phyloP scores from a whole-genome alignment of 1,284 basidiomycete species.

The Ceratobasidium sp. region DNA sequence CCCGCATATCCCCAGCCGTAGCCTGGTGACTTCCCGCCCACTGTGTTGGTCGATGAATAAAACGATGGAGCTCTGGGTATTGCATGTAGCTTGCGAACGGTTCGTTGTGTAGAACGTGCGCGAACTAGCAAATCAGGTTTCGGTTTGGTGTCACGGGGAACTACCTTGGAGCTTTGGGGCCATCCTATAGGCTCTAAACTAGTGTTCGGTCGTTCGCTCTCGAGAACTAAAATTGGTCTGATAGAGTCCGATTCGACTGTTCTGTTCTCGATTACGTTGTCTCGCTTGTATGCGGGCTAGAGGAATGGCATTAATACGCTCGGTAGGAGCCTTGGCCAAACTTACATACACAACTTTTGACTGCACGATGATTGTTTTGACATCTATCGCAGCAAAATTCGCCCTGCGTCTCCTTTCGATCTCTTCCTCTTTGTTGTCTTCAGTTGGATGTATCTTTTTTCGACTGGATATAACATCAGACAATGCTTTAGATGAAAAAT shows the following conservation, averaged over 20 bases:
- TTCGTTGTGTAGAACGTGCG: neutral
- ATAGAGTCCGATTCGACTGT: neutral
- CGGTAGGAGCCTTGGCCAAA: neutral
- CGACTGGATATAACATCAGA: slow-evolving; percentile 3
- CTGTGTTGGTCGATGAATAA: neutral
- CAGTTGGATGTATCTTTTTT: slow-evolving; percentile 1
- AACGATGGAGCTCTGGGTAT: slow-evolving; percentile 19
- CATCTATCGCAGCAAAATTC: slow-evolving; percentile 45
- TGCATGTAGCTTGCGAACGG: neutral
- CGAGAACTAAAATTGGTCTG: slow-evolving; percentile 2
- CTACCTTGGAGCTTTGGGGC: neutral
- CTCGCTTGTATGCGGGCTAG: slow-evolving; percentile 11
- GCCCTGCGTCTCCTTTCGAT: slow-evolving; percentile 41
- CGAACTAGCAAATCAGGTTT: neutral
- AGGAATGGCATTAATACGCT: neutral
- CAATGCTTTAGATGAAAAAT: neutral
- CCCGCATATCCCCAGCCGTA: slow-evolving; percentile 45
- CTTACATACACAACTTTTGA: slow-evolving; percentile 13
- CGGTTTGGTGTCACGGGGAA: neutral
- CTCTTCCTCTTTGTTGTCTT: slow-evolving; percentile 46
- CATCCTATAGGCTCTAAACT: neutral
- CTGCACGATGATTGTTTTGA: slow-evolving; percentile 6
- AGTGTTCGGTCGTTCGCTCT: neutral
- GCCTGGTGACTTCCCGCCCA: slow-evolving; percentile 45
- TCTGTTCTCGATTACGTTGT: neutral